Conservation (phyloP, 208 protist genomes). For the Ichthyophonus hoferi region DNA sequence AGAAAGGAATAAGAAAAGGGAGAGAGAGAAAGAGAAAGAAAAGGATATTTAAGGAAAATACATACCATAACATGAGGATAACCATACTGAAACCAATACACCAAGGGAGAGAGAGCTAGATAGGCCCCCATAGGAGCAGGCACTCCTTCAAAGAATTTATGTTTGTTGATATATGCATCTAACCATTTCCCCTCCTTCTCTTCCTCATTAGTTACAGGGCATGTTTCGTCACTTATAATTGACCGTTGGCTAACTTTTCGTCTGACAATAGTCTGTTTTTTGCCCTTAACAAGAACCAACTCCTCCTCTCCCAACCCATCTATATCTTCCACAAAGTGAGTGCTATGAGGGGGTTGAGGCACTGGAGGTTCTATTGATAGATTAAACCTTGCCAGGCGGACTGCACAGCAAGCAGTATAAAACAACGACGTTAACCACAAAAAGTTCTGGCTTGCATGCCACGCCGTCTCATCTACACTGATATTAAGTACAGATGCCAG, state of each 20-base stretch:
- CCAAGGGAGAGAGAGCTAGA: slow-evolving; percentile 20
- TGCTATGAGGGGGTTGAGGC: not conserved
- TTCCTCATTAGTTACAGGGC: not conserved
- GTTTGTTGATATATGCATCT: slow-evolving; percentile 12
- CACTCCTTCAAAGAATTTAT: slow-evolving; percentile 43
- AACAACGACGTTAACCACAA: slow-evolving; percentile 24
- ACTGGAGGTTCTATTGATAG: not conserved
- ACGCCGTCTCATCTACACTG: not conserved
- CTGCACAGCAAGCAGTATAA: slow-evolving; percentile 28
- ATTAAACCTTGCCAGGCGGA: slow-evolving; percentile 37
- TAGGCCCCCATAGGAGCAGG: slow-evolving; percentile 19
- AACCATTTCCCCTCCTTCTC: not conserved
- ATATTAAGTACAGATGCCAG: not conserved
- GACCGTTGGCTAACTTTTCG: not conserved
- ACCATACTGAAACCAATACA: slow-evolving; percentile 9
- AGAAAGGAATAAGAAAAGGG: not conserved
- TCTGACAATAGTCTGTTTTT: not conserved
- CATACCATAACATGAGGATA: not conserved
- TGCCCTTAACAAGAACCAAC: not conserved
- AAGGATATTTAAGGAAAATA: not conserved
- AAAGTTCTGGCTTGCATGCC: not conserved
- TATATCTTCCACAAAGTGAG: not conserved
- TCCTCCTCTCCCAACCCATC: not conserved
- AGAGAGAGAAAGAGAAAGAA: not conserved
- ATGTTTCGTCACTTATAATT: not conserved